Base-by-base conservation (phyloP, 352 stramenopile species). In the Pythium plurisporium region DNA sequence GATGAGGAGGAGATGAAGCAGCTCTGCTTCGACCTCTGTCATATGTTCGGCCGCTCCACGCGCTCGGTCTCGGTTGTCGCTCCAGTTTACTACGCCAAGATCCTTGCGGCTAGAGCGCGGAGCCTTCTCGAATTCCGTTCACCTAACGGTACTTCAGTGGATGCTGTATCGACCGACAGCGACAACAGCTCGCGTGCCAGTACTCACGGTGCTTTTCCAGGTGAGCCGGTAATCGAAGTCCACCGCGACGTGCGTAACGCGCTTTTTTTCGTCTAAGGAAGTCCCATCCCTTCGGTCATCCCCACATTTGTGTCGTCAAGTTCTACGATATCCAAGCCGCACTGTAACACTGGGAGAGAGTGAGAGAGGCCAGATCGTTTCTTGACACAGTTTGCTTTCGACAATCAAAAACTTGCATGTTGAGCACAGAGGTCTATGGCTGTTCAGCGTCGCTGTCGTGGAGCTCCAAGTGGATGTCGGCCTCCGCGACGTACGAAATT, bases 381-480 rank as follows among this genome's bases (percentile, higher is more conserved):
- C n/a, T n/a, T n/a, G n/a, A n/a, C n/a, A n/a, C n/a, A n/a, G n/a
- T n/a, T n/a, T n/a, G n/a, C n/a, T n/a, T n/a, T n/a, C n/a, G n/a
- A n/a, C n/a, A n/a, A n/a, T n/a, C n/a, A 45, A 45, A 45, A 50
- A 50, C 7, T 50, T 29, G n/a, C 19, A 27, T 37, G 37, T 23
- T 20, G 22, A 23, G 26, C 26, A 38, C n/a, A 11, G n/a, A 5
- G 11, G 11, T 20, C 36, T 54, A 54, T 37, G 31, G 41, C 12
- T 37, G 23, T 30, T 62, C 55, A 4, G 44, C 9, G 34, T 64
- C 56, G 49, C 58, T 65, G 48, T 65, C 42, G 22, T 59, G 72
- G 5, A 94, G 73, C 56, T 94, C 83, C n/a, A 94, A 50, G 53
- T 94, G 83, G 44, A 94, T 91, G 43, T 94, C 83, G 3, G 83